Conservation (phyloP, 768 basidiomycete species). For the Baorangia bicolor region DNA sequence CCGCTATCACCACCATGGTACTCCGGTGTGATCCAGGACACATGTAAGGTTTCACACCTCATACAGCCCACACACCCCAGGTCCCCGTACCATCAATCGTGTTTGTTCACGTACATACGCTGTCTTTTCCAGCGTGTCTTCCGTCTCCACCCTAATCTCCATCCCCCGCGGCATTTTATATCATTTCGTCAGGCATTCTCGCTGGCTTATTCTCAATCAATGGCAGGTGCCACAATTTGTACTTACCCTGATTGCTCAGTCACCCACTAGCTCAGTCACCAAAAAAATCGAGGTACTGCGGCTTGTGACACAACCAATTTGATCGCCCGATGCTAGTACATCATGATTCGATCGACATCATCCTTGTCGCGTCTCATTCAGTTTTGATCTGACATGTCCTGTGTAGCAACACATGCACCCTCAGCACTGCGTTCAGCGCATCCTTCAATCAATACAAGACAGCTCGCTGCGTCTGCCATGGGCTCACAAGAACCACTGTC, state of each 20-base stretch:
- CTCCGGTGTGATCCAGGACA: conserved; percentile 28
- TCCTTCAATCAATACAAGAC: conserved; percentile 3
- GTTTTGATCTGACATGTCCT: conserved; percentile 24
- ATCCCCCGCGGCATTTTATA: conserved; percentile 31
- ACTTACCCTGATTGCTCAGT: conserved; percentile 4
- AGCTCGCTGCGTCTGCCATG: conserved; percentile 1
- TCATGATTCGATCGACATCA: conserved; percentile 27
- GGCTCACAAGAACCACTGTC: conserved; percentile 5
- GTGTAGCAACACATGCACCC: conserved; percentile 25
- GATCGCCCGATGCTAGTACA: conserved; percentile 19
- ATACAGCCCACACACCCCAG: conserved; percentile 30
- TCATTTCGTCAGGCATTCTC: conserved; percentile 15
- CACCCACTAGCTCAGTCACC: conserved; percentile 3
- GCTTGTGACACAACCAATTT: conserved; percentile 28
- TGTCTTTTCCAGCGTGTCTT: conserved; percentile 31
- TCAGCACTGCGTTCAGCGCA: conserved; percentile 5
- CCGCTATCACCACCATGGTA: conserved; percentile 27
- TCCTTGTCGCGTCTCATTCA: conserved; percentile 10
- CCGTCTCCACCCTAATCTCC: conserved; percentile 33
- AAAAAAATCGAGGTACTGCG: conserved; percentile 17
- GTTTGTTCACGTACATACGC: conserved; percentile 36
- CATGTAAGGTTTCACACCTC: conserved; percentile 37
- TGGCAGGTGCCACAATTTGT: conserved; percentile 14
- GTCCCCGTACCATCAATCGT: conserved; percentile 35
- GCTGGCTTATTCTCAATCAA: conserved; percentile 12